Conservation (phyloP, 768 basidiomycete species). For the Tulasnella sp. region DNA sequence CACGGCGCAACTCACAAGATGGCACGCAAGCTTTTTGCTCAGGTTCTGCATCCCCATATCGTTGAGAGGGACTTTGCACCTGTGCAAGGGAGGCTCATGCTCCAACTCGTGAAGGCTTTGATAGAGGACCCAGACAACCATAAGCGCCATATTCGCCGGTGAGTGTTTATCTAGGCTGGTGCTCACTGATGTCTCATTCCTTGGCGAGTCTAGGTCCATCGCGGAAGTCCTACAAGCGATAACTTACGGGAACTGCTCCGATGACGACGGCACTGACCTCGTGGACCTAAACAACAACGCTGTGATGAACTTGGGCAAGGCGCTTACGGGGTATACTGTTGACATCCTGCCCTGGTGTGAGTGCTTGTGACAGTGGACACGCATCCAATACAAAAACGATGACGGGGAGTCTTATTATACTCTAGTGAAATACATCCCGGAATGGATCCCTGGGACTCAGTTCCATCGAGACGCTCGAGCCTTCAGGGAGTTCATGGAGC, state of each 20-base stretch:
- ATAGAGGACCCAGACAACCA: neutral
- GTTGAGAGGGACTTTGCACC: neutral
- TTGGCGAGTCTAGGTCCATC: neutral
- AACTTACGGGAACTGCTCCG: neutral
- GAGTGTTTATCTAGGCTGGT: neutral
- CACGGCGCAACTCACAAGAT: neutral
- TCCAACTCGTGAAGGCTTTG: neutral
- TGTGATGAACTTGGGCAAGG: neutral
- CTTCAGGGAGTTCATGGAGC: neutral
- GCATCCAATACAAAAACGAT: too few species aligned
- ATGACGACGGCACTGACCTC: neutral
- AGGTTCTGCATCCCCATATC: neutral
- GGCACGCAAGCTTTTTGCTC: neutral
- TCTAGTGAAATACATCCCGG: constrained; percentile 2
- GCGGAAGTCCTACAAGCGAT: neutral
- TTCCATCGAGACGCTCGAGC: neutral
- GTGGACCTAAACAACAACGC: neutral
- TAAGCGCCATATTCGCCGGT: neutral
- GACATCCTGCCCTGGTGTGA: neutral
- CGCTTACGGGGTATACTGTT: neutral
- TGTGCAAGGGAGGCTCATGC: neutral
- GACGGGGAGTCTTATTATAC: neutral
- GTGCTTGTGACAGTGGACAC: too few species aligned
- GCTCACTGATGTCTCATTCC: too few species aligned
- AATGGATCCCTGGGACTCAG: constrained; percentile 4